These are phyloP conservation scores for Pleurotus ostreatus DNA, from an alignment of 768 basidiomycete species.

Conservation along the genomic window DNA sequence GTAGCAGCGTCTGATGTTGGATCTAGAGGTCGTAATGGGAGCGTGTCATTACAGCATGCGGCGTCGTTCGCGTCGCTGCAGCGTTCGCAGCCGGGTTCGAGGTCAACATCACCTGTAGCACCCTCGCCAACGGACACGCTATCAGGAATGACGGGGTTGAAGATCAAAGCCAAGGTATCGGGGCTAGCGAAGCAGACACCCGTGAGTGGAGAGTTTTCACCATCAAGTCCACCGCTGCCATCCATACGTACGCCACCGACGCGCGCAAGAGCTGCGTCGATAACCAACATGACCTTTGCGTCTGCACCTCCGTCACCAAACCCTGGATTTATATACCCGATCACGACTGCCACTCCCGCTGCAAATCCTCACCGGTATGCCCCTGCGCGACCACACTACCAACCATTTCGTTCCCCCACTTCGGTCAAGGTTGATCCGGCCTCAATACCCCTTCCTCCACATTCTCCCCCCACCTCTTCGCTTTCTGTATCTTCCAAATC, in stretches of 20 bases:
- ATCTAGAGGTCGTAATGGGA: constrained; percentile 22
- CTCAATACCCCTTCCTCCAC: constrained; percentile 56
- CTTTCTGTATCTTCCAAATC: constrained; percentile 79
- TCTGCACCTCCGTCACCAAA: constrained; percentile 21
- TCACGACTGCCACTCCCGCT: constrained; percentile 50
- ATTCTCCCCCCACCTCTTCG: constrained; percentile 69
- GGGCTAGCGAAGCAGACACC: constrained; percentile 34
- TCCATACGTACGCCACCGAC: constrained; percentile 22
- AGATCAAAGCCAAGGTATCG: constrained; percentile 63
- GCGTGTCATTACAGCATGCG: constrained; percentile 32
- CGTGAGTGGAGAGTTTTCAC: constrained; percentile 12
- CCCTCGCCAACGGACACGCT: constrained; percentile 10
- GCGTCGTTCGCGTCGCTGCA: constrained; percentile 33
- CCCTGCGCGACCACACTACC: constrained; percentile 29
- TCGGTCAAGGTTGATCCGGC: constrained; percentile 48
- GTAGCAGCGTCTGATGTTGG: constrained; percentile 17
- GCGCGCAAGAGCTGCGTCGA: constrained; percentile 36
- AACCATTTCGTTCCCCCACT: constrained; percentile 20
- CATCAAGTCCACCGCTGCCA: constrained; percentile 16
- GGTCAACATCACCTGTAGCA: constrained; percentile 16
- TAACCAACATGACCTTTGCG: constrained; percentile 28
- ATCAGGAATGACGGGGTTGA: constrained; percentile 16
- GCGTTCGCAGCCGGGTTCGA: constrained; percentile 16
- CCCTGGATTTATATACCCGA: constrained; percentile 41
- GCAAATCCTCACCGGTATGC: constrained; percentile 57